These are phyloP conservation scores for Fusarium lateritium DNA, from an alignment of 2,329 filamentous ascomycete species.

Conservation along the genomic window DNA sequence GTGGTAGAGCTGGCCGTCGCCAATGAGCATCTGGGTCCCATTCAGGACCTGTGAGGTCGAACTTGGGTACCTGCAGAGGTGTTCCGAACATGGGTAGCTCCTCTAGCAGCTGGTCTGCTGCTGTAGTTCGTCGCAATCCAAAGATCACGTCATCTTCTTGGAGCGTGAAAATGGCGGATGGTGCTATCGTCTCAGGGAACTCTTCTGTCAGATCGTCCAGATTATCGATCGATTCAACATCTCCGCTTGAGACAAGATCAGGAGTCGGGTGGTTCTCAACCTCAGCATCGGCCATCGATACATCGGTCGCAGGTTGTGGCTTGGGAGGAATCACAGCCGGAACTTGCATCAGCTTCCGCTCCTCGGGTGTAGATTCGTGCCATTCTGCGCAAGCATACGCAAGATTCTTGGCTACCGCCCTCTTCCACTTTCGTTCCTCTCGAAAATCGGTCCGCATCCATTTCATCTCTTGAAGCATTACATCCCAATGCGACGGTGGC, in stretches of 20 bases:
- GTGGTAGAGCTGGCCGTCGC: constrained; percentile 82
- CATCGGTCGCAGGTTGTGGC: constrained; percentile 48
- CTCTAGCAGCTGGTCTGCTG: constrained; percentile 81
- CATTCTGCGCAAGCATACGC: constrained; percentile 89
- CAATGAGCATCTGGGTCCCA: constrained; percentile 78
- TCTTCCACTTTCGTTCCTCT: constrained; percentile 96
- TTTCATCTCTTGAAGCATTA: constrained; percentile 90
- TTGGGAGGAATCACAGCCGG: constrained; percentile 66
- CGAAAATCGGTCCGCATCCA: constrained; percentile 99
- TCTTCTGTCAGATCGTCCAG: constrained; percentile 58
- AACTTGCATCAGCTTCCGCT: constrained; percentile 78
- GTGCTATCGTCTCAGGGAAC: constrained; percentile 69
- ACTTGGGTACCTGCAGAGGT: constrained; percentile 70
- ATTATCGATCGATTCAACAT: constrained; percentile 70
- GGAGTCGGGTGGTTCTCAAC: constrained; percentile 71
- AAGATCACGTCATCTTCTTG: constrained; percentile 87
- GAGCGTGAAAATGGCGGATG: constrained; percentile 87
- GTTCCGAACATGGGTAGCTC: constrained; percentile 86
- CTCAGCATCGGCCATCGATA: constrained; percentile 55
- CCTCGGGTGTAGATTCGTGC: constrained; percentile 74
- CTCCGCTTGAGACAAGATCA: constrained; percentile 75
- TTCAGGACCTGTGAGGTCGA: constrained; percentile 70
- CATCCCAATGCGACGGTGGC: constrained; percentile 85
- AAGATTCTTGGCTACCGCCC: constrained; percentile 81
- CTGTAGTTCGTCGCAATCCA: constrained; percentile 79